Base-by-base conservation (phyloP, 352 stramenopile genomes). In the Pythium pyrilobum region DNA sequence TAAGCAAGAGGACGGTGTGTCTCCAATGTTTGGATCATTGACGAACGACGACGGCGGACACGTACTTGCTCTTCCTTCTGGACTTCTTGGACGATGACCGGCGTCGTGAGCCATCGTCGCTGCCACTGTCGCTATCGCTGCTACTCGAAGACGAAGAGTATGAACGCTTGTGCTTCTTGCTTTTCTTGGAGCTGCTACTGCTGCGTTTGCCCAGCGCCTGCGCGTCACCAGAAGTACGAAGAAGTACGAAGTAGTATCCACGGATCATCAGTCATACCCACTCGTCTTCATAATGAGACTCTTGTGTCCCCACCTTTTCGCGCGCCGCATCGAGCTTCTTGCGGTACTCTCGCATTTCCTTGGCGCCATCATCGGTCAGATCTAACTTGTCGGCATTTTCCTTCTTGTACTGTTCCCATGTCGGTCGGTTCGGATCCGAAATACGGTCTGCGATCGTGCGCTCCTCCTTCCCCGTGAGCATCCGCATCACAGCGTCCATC, bases 381-480 rank as follows among this genome's bases (percentile, higher is more conserved):
- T 97, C 85, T 18, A 98, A 67, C 62, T 97, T 97, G 62, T 97
- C 92, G 18, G 92, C 78, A 57, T 98, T 98, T 54, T 98, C 89
- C 60, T 96, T 96, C 69, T 98, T 98, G 72, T 96, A 98, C 51
- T 97, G 87, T 65, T 98, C 94, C 94, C 94, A 98, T 32, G 92
- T 97, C 23, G 94, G 94, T 34, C 94, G 82, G 59, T 97, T 98
- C 51, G 82, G 77, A 68, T 98, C 94, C 46, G 81, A 91, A 33
- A 98, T 86, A 55, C 94, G 92, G 57, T 98, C 87, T 0, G 87
- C 85, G 56, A 98, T 97, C 16, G 89, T 97, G 59, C 92, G 82
- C 66, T 97, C 89, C 46, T 96, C 88, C 61, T 96, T 90, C 18
- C 92, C 93, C 16, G 89, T 92, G 69, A 98, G 71, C 66, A 98